These are phyloP conservation scores for Nemania sp. DNA, from an alignment of 2,329 filamentous ascomycete genomes.

Conservation along the genomic window DNA sequence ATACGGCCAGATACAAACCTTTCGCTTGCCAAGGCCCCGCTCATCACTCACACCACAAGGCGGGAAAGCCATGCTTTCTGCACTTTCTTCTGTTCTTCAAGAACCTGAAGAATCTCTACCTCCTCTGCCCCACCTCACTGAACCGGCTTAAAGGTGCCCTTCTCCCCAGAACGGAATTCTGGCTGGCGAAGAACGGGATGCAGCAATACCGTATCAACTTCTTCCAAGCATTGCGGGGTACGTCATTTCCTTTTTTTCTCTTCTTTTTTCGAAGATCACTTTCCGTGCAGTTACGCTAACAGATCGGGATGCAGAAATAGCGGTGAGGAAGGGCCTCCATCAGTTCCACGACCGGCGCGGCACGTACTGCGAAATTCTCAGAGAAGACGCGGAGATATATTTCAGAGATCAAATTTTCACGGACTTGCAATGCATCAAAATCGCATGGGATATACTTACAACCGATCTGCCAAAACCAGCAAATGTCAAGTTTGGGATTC, in stretches of 20 bases:
- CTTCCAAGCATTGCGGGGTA: no score
- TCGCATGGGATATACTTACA: no score
- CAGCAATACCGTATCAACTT: no score
- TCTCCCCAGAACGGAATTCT: no score
- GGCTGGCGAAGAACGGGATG: no score
- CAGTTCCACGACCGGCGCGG: constrained; percentile 25
- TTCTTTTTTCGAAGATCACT: no score
- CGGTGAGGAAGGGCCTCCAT: constrained; percentile 9
- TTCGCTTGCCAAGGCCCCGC: not conserved
- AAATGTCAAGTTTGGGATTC: not conserved
- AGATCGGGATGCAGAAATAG: constrained; percentile 19
- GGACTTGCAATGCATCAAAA: not conserved
- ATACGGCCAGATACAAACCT: not conserved
- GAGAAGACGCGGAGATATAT: not conserved
- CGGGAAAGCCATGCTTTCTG: no score
- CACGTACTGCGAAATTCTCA: constrained; percentile 28
- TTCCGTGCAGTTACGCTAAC: not conserved
- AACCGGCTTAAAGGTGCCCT: no score
- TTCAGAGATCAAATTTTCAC: not conserved
- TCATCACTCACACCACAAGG: not conserved
- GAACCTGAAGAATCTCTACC: constrained; percentile 36
- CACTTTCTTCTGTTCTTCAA: constrained; percentile 33
- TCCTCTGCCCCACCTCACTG: constrained; percentile 33
- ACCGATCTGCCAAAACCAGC: not conserved
- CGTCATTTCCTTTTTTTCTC: no score